phyloP scores from a whole-genome alignment of 2,329 filamentous ascomycete genomes.

The Xylariaceae sp. region DNA sequence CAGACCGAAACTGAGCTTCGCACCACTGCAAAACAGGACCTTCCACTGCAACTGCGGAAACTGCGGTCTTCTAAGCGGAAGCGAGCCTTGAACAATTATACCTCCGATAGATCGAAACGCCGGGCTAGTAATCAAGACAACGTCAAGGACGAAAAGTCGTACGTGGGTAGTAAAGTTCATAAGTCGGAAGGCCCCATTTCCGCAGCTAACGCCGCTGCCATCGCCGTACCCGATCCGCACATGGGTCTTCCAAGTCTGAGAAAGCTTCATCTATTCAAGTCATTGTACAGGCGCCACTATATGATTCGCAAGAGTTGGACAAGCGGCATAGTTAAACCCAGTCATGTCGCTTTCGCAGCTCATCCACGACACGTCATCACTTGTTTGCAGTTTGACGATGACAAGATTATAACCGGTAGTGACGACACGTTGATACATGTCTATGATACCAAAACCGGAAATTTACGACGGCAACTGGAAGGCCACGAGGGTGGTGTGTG shows the following conservation, averaged over 20 bases:
- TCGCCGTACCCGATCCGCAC: slow-evolving; percentile 75
- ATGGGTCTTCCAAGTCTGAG: slow-evolving; percentile 74
- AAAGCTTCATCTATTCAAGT: slow-evolving; percentile 90
- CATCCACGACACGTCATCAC: slow-evolving; percentile 96
- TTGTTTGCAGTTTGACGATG: slow-evolving; percentile 93
- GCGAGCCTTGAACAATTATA: slow-evolving; percentile 45
- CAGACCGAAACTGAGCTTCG: slow-evolving; percentile 52
- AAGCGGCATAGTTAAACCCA: slow-evolving; percentile 74
- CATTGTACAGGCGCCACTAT: slow-evolving; percentile 87
- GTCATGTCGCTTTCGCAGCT: slow-evolving; percentile 92
- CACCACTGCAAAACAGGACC: slow-evolving; percentile 40
- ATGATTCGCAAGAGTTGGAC: slow-evolving; percentile 93
- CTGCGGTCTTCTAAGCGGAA: slow-evolving; percentile 54
- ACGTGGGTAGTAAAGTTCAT: slow-evolving; percentile 43
- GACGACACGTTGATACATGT: slow-evolving; percentile 98
- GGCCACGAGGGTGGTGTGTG: slow-evolving; percentile 97
- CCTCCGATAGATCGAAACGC: slow-evolving; percentile 51
- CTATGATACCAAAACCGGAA: slow-evolving; percentile 93
- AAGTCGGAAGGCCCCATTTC: slow-evolving; percentile 79
- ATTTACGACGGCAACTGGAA: slow-evolving; percentile 74
- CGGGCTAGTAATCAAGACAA: slow-evolving; percentile 48
- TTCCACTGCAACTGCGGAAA: slow-evolving; percentile 38
- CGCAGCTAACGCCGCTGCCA: slow-evolving; percentile 77
- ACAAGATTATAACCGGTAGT: slow-evolving; percentile 96
- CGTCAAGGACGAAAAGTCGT: slow-evolving; percentile 41